phyloP scores from a whole-genome alignment of 1,284 basidiomycete species.

The Ustilago shanxiensis region DNA sequence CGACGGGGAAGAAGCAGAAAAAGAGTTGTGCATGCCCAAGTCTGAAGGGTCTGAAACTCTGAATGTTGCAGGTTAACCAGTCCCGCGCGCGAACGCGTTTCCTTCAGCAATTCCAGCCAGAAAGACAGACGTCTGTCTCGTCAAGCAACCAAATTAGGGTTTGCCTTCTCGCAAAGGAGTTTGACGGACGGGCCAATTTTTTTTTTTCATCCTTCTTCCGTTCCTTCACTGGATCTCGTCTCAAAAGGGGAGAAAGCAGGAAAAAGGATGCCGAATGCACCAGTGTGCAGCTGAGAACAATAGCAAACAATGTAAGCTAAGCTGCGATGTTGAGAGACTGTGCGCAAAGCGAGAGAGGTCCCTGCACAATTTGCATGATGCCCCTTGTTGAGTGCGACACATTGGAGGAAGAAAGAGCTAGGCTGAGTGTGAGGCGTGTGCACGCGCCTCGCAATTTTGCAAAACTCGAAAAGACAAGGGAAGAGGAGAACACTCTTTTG shows the following conservation, averaged over 20 bases:
- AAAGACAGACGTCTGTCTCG: neutral
- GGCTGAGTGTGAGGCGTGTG: neutral
- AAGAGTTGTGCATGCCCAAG: constrained; percentile 2
- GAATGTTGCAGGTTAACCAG: too few relatives aligned
- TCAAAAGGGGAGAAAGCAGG: neutral
- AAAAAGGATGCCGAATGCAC: constrained; percentile 2
- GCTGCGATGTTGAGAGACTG: neutral
- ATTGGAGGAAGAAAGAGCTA: too few relatives aligned
- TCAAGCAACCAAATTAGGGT: neutral
- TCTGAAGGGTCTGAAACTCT: too few relatives aligned
- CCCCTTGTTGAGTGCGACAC: neutral
- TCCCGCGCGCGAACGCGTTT: constrained; percentile 2
- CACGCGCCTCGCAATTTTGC: neutral
- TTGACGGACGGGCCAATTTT: neutral
- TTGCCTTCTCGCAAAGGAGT: neutral
- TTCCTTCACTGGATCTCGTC: too few relatives aligned
- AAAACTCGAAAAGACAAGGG: neutral
- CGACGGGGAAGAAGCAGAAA: neutral
- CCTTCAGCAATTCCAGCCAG: too few relatives aligned
- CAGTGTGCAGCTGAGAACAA: neutral
- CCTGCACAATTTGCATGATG: too few relatives aligned
- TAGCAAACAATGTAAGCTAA: too few relatives aligned
- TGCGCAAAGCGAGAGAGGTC: neutral
- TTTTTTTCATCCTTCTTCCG: too few relatives aligned
- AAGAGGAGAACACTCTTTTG: neutral